These are phyloP conservation scores for Trichomonas gallinae DNA, from an alignment of 208 protist species.

Conservation along the genomic window DNA sequence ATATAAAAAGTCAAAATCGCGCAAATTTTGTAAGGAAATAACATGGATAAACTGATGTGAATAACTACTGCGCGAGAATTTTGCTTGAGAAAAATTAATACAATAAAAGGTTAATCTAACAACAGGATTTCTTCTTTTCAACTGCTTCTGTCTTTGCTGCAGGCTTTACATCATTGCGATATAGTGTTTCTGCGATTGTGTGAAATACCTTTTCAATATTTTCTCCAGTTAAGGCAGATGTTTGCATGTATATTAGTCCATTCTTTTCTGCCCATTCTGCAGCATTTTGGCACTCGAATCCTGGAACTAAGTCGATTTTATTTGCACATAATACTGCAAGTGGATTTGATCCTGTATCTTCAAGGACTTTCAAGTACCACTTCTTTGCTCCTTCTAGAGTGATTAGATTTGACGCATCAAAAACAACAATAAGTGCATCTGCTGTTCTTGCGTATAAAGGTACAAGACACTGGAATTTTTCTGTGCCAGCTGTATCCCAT, in stretches of 20 bases:
- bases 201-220: background rate
- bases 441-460: background rate
- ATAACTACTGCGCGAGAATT: no score
- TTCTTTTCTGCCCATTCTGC: background rate
- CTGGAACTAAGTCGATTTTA: background rate
- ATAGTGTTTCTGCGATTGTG: background rate
- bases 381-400: background rate
- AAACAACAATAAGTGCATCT: background rate
- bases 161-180: background rate
- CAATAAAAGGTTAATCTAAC: background rate
- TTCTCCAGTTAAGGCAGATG: background rate
- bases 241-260: background rate
- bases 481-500: background rate
- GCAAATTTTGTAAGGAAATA: no score
- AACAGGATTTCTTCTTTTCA: background rate
- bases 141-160: background rate
- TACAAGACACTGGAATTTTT: background rate
- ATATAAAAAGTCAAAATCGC: no score
- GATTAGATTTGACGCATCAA: background rate
- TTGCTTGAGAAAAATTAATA: no score
- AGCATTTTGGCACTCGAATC: background rate
- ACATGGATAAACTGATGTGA: no score
- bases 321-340: background rate
- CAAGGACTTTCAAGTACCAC: background rate
- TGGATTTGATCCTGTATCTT: background rate